Base-by-base conservation (phyloP, 148 eudicot species). In the Beta vulgaris region DNA sequence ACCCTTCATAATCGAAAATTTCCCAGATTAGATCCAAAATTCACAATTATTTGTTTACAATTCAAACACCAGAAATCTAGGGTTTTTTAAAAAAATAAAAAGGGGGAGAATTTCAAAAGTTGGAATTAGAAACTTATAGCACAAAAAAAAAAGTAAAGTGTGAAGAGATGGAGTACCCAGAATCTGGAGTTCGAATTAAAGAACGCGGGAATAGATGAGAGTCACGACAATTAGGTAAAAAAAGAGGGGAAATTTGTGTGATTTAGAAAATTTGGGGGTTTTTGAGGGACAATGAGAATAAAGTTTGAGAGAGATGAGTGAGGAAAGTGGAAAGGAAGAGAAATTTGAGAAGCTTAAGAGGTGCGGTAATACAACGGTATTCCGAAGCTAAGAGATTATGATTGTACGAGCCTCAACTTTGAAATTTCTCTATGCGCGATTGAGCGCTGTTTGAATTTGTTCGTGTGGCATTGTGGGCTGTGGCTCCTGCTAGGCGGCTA, bases 121-220 rank as follows among this genome's bases (percentile, higher is more conserved):
- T 70, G 44, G 2, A n/a, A 6, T 6, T 13, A 18, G 23, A 57
- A 58, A 23, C 37, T 32, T 71, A 53, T 61, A 46, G 12, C 13
- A n/a, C 7, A n/a, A 42, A 60, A 14, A 25, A 34, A 14, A 23
- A 40, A 70, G 66, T 43, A 32, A 34, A 63, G 69, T 36, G 60
- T 12, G 34, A 53, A 71, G 37, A 72, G 36, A 63, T 0, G 39
- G 59, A 8, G 21, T 16, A 55, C 68, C 48, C 43, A 73, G 73
- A 73, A 67, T 68, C 19, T 42, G 68, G 16, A 62, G 19, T 73
- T 67, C 32, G 68, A 79, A 73, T 73, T 67, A 73, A 79, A 79
- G 82, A 57, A 55, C 35, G 25, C 40, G 29, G 43, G 51, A 63
- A n/a, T 35, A 23, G 31, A 34, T 46, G 36, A 73, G 9, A 19